A percentile compares a stretch with the other conserved stretches of the same genome.
Conservation (phyloP, 768 basidiomycete species). For the Mycena kentingensis region DNA sequence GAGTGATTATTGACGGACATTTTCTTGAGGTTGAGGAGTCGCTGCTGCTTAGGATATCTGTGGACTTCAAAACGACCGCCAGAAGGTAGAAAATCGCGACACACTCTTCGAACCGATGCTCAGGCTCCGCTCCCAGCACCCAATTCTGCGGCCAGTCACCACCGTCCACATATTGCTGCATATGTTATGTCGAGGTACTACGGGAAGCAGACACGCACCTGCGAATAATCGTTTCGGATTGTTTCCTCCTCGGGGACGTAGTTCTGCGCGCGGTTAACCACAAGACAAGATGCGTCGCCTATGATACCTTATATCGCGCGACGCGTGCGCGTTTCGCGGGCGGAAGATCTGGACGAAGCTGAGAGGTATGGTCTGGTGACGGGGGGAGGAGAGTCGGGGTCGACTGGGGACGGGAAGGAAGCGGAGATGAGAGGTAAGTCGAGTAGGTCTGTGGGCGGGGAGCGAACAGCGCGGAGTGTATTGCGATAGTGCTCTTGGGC, state of each 20-base stretch:
- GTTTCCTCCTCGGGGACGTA: constrained; percentile 95
- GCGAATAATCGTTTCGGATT: constrained; percentile 90
- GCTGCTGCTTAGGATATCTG: constrained; percentile 94
- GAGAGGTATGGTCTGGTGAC: constrained; percentile 35
- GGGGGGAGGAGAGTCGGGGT: constrained; percentile 48
- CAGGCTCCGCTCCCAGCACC: constrained; percentile 87
- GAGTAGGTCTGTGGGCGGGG: constrained; percentile 57
- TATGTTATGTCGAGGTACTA: not conserved
- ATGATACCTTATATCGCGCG: constrained; percentile 50
- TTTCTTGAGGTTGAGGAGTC: constrained; percentile 82
- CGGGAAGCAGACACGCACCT: not conserved
- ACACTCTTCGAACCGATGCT: constrained; percentile 91
- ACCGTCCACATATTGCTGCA: constrained; percentile 80
- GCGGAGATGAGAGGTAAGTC: constrained; percentile 60
- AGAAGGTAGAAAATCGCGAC: constrained; percentile 32
- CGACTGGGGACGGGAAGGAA: constrained; percentile 51
- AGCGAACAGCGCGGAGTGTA: constrained; percentile 54
- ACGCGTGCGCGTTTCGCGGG: constrained; percentile 76
- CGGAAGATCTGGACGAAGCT: constrained; percentile 43
- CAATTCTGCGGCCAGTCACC: constrained; percentile 95
- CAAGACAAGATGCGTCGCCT: not conserved
- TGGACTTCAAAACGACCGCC: not conserved
- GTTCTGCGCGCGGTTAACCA: constrained; percentile 45
- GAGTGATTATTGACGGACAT: constrained; percentile 69
- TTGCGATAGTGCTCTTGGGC: constrained; percentile 60